These are phyloP conservation scores for Fragilaria radians DNA, from an alignment of 108 stramenopile species.

Conservation along the genomic window DNA sequence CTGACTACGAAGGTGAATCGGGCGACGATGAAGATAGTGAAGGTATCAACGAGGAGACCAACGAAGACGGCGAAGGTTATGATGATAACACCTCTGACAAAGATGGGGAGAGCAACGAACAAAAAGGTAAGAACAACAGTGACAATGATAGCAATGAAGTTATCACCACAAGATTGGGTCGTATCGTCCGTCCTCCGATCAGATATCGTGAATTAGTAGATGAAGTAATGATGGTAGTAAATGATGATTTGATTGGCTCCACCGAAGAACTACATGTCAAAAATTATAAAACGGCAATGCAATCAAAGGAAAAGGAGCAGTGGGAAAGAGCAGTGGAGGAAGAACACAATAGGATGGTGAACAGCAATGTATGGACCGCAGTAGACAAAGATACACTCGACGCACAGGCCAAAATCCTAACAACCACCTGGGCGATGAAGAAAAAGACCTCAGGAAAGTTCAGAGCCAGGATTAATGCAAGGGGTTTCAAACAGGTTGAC, in stretches of 20 bases:
- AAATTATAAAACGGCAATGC: slow-evolving; percentile 36
- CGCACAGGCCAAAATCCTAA: slow-evolving; percentile 20
- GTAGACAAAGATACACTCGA: slow-evolving; percentile 12
- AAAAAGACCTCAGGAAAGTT: slow-evolving; percentile 29
- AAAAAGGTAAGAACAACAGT: too few species aligned
- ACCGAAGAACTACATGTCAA: slow-evolving; percentile 30
- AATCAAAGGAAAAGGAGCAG: slow-evolving; percentile 8
- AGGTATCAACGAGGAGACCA: too few species aligned
- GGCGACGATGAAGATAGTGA: slow-evolving; percentile 3
- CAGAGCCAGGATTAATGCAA: slow-evolving; percentile 25
- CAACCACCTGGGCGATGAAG: slow-evolving; percentile 39
- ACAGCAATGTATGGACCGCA: slow-evolving; percentile 15
- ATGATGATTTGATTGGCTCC: slow-evolving; percentile 25
- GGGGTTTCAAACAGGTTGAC: slow-evolving; percentile 28
- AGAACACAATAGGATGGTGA: slow-evolving; percentile 30
- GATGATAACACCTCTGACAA: slow-evolving; percentile 8
- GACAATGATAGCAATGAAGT: too few species aligned
- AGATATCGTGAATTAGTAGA: too few species aligned
- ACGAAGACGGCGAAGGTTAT: too few species aligned
- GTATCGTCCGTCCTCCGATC: too few species aligned
- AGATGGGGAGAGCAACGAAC: too few species aligned
- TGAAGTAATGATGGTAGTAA: too few species aligned
- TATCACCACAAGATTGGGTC: too few species aligned
- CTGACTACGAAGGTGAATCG: not conserved
- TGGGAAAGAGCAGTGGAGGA: slow-evolving; percentile 31